These are phyloP conservation scores for Colletotrichum sp. DNA, from an alignment of 2,329 filamentous ascomycete genomes.

Conservation along the genomic window DNA sequence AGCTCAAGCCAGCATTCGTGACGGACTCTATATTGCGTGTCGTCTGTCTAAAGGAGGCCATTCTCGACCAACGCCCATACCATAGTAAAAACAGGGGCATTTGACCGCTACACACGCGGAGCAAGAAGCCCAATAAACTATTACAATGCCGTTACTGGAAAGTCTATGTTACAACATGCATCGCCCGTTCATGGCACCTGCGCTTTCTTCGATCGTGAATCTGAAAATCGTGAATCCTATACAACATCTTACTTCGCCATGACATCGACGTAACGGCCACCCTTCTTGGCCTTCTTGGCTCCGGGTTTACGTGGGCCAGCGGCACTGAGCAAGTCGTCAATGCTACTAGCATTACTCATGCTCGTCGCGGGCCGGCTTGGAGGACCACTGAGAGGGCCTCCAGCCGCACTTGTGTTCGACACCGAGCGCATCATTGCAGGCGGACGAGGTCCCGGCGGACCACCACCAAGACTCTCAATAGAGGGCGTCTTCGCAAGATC, in stretches of 20 bases:
- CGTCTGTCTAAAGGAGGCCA: neutral
- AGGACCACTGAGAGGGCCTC: constrained; percentile 51
- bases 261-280: constrained; percentile 91
- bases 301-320: constrained; percentile 71
- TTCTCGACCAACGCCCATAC: neutral
- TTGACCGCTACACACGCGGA: neutral
- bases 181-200: neutral
- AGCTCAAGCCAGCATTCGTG: neutral
- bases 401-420: constrained; percentile 48
- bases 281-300: constrained; percentile 77
- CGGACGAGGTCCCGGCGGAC: constrained; percentile 22
- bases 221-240: neutral
- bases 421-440: constrained; percentile 49
- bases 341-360: constrained; percentile 90
- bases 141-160: constrained; percentile 7
- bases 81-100: neutral
- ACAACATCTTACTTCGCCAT: constrained; percentile 70
- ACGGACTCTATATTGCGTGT: neutral
- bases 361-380: constrained; percentile 77
- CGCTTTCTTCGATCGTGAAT: neutral
- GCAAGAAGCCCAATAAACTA: neutral
- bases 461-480: constrained; percentile 38
- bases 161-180: constrained; percentile 7
- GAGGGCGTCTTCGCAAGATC: constrained; percentile 30
- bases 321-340: constrained; percentile 88